These are phyloP conservation scores for Lactifluus echinatus DNA, from an alignment of 768 basidiomycete genomes.

Conservation along the genomic window DNA sequence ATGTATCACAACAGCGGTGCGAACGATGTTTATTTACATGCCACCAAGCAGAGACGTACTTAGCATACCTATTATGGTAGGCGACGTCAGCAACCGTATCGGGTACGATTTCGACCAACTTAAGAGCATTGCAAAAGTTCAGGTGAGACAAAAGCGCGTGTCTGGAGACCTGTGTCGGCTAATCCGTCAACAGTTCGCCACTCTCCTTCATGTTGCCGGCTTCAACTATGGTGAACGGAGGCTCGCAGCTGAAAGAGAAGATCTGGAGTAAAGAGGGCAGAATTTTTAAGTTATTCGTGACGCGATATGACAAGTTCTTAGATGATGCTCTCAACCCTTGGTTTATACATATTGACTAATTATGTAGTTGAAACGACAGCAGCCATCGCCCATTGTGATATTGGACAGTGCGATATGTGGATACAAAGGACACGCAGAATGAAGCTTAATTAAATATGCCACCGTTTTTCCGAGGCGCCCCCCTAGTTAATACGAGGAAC, in stretches of 20 bases:
- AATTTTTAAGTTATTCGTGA: too few relatives aligned
- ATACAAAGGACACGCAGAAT: too few relatives aligned
- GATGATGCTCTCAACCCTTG: not conserved
- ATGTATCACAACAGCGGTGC: conserved; percentile 82
- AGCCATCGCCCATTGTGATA: too few relatives aligned
- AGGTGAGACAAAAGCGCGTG: conserved; percentile 37
- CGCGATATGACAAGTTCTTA: too few relatives aligned
- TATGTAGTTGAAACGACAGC: too few relatives aligned
- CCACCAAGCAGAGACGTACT: not conserved
- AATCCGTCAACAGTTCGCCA: conserved; percentile 25
- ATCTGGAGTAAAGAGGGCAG: not conserved
- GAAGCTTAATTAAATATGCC: too few relatives aligned
- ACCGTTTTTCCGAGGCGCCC: not conserved
- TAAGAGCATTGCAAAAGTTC: conserved; percentile 78
- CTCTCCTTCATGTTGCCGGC: conserved; percentile 32
- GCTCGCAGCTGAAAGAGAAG: not conserved
- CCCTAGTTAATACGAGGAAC: not conserved
- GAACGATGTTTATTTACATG: not conserved
- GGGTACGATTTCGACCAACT: conserved; percentile 83
- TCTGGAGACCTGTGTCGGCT: not conserved
- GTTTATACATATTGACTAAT: not conserved
- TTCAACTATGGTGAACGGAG: conserved; percentile 21
- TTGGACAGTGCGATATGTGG: too few relatives aligned
- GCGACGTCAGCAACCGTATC: conserved; percentile 69
- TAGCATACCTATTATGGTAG: conserved; percentile 27